phyloP scores from a whole-genome alignment of 257 asterid species.

The Solanum habrochaites region DNA sequence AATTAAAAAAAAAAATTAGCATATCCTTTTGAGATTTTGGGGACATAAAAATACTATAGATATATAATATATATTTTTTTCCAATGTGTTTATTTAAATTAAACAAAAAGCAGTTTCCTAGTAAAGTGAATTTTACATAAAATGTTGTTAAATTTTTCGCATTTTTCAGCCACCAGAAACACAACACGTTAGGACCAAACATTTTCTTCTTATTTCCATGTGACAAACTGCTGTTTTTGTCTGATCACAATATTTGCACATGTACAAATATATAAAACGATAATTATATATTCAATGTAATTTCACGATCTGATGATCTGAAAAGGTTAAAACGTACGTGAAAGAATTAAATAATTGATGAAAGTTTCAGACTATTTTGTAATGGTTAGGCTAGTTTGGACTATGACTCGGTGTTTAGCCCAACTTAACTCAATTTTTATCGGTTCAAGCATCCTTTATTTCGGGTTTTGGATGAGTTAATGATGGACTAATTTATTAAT shows the following conservation, averaged over 20 bases:
- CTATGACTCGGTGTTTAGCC: not conserved
- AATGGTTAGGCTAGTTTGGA: not conserved
- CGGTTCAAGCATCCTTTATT: not conserved
- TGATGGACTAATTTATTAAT: not conserved
- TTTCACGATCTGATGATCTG: not conserved
- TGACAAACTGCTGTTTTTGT: constrained; percentile 17
- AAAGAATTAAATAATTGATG: not conserved
- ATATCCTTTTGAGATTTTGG: not conserved
- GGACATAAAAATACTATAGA: not conserved
- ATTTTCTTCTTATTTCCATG: constrained; percentile 13
- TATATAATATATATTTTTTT: not conserved
- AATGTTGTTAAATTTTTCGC: not conserved
- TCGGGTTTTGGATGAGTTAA: not conserved
- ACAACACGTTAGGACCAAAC: not conserved
- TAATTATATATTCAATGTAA: no score
- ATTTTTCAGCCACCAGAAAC: not conserved
- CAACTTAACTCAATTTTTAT: not conserved
- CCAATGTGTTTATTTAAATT: not conserved
- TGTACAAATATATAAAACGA: not conserved
- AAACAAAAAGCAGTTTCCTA: not conserved
- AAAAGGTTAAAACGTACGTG: not conserved
- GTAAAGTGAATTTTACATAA: not conserved
- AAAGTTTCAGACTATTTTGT: not conserved
- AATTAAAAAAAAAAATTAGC: not conserved
- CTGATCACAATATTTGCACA: not conserved